Conservation (phyloP, 148 eudicot genomes). For the Beta vulgaris region DNA sequence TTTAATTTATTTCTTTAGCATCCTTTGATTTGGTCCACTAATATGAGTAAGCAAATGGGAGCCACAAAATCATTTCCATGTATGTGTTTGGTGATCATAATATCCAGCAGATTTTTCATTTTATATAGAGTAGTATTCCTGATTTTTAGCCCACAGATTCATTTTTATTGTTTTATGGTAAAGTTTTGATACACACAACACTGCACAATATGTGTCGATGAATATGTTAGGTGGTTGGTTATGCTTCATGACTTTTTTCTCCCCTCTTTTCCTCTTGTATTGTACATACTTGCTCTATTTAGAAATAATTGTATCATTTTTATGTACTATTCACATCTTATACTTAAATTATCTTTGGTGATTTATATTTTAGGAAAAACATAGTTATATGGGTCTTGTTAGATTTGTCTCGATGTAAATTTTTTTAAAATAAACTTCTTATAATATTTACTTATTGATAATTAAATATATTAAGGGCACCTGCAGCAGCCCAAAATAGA, state of each 20-base stretch:
- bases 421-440: too few relatives aligned
- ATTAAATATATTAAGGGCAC: too few relatives aligned
- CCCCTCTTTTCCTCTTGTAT: not conserved
- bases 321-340: too few relatives aligned
- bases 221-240: constrained; percentile 8
- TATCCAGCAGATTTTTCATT: constrained; percentile 1
- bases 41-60: constrained; percentile 20
- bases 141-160: constrained; percentile 6
- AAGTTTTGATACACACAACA: too few relatives aligned
- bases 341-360: too few relatives aligned
- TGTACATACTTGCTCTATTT: not conserved
- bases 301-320: too few relatives aligned
- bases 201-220: constrained; percentile 18
- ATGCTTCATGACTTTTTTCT: not conserved
- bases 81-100: constrained; percentile 9
- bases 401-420: too few relatives aligned
- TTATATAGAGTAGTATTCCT: not conserved
- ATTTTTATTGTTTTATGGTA: not conserved
- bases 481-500: too few relatives aligned
- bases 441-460: too few relatives aligned
- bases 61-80: constrained; percentile 27
- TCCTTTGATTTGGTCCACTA: constrained; percentile 24
- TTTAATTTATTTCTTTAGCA: not conserved
- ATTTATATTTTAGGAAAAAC: too few relatives aligned
- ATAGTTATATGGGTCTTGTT: too few relatives aligned